Evolutionary conservation across 2,329 filamentous ascomycete genomes (phyloP).

Genomic region (Colletotrichum lupini): DNA sequence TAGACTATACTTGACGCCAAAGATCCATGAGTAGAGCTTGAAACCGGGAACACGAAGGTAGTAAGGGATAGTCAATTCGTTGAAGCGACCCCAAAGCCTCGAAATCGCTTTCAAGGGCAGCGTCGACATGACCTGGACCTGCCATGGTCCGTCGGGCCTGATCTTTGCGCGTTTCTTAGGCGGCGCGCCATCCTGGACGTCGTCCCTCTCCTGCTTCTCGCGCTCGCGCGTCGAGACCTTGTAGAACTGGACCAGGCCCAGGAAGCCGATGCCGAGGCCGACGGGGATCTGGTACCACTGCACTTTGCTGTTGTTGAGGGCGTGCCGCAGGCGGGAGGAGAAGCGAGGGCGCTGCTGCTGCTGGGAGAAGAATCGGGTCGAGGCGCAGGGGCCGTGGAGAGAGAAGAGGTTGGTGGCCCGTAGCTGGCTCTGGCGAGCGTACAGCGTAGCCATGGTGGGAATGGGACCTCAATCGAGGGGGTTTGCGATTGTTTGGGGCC

Average conservation of each 20-base stretch:
- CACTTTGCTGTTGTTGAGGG: constrained; percentile 66
- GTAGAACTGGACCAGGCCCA: constrained; percentile 87
- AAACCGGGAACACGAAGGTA: constrained; percentile 90
- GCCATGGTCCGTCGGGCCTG: constrained; percentile 88
- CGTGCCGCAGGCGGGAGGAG: constrained; percentile 61
- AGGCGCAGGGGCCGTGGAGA: constrained; percentile 43
- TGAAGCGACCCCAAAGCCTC: constrained; percentile 89
- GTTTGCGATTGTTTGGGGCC: background rate
- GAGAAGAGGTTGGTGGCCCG: constrained; percentile 45
- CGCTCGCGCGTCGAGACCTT: constrained; percentile 72
- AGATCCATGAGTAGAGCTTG: constrained; percentile 89
- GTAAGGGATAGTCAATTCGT: constrained; percentile 88
- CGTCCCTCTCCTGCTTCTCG: constrained; percentile 60
- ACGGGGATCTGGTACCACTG: constrained; percentile 94
- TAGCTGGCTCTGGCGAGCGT: constrained; percentile 48
- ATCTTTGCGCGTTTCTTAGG: constrained; percentile 70
- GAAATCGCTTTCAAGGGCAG: constrained; percentile 91
- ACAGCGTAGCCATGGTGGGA: constrained; percentile 46
- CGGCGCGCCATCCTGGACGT: constrained; percentile 51
- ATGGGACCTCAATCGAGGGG: constrained; percentile 10
- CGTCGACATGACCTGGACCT: constrained; percentile 93
- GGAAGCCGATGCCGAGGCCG: constrained; percentile 84
- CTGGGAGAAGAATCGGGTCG: constrained; percentile 50
- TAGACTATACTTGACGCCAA: constrained; percentile 78
- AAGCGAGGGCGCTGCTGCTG: constrained; percentile 60